Evolutionary conservation across 495 filamentous ascomycete genomes (phyloP), one percentile per base, ranked within the genome.

Genomic region (Trichoderma gamsii): DNA sequence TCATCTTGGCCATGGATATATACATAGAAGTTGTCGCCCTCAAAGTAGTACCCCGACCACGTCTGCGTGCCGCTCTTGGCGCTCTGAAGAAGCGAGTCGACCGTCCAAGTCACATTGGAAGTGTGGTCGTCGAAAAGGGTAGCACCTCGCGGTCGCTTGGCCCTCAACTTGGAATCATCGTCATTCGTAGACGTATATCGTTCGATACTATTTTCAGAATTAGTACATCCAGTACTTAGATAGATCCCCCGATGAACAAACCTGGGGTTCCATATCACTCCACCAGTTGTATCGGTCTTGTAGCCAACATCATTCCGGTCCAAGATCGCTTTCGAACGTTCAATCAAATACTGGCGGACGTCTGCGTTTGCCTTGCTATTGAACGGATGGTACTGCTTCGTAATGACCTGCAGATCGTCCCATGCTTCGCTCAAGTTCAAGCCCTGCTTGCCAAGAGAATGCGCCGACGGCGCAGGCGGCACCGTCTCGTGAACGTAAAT

Each of bases 21-120:
- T 16, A 97, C 88, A 65, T 97, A 86, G 72, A 97, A 89, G 73
- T 99, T 99, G 44, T 87, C 95, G 23, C 92, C 92, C 78, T 97
- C 93, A 71, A 94, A 96, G 72, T 97, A 97, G 12, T 87, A 85
- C 52, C 82, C 89, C 46, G 83, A 73, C 23, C 64, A 32, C 41
- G n/a, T 51, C 65, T 21, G 16, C 8, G 27, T n/a, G 18, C 16
- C 27, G 6, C 9, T 11, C 15, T 66, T 49, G 41, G 35, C n/a
- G 70, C 68, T 23, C 70, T 71, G 38, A 69, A 72, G 2, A 69
- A 69, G 8, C 71, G 68, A 16, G 63, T 41, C 69, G 71, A 74
- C 73, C 6, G 73, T 44, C 21, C 74, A 69, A 1, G 93, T 92
- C 66, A 90, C 82, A 77, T 99, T 98, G n/a, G 91, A 91, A 12